Evolutionary conservation across 106 monocot species (phyloP), one percentile per base, ranked within the genome.

Genomic region (Dendrobium huoshanense): DNA sequence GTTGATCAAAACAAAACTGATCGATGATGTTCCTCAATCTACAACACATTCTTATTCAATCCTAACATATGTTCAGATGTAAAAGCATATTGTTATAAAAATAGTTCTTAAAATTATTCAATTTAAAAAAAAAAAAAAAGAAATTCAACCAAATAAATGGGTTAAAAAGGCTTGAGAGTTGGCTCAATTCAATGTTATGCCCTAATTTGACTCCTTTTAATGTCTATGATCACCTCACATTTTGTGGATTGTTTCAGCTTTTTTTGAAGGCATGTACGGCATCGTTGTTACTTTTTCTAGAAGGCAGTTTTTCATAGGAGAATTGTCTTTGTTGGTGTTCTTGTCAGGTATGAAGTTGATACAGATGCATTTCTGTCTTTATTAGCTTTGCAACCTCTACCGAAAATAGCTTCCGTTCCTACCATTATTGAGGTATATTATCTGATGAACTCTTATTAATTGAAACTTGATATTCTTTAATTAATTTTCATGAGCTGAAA

Each of bases 351-450:
- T 85, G 91, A 93, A 88, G 91, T 99, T 78, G 99, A 99, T 82
- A 95, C 99, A 24, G 99, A 99, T 88, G 99, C 95, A 79, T 95
- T 99, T 90, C 91, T 99, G 31, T 99, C 93, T 48, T 83, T 99
- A 59, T 80, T 99, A 82, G 99, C 99, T 49, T 80, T 99, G 76
- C 99, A 99, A 86, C 90, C 95, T 88, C 85, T 95, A 82, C 87
- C 84, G 29, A 84, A 84, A 81, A 95, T 95, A 80, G 78, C 82
- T 80, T 82, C 85, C 74, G 47, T 99, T 56, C 99, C 99, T 64
- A 93, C 91, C 27, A 79, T 99, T 86, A 82, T 99, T 79, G 95
- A 99, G 93, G 99, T 99, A 87, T 55, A 80, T 40, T n/a, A 67
- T 67, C 67, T 80, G 48, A 17, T 64, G 58, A 20, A 74, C 29